phyloP scores from a whole-genome alignment of 345 rosid species.

The Draba incana region DNA sequence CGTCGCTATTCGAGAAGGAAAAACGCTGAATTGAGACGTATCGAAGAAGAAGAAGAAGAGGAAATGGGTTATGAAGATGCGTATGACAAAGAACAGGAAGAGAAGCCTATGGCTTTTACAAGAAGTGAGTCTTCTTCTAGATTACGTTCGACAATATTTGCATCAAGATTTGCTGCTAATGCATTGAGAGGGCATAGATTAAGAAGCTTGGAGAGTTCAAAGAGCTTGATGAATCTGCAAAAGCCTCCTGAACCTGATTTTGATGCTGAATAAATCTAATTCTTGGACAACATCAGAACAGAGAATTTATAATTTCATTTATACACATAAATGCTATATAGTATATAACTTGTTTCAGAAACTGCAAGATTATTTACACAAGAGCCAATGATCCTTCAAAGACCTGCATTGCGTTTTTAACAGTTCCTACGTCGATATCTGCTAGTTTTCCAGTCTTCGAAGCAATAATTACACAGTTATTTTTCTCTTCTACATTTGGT shows the following conservation, averaged over 20 bases:
- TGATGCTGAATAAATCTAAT: slow-evolving; percentile 28
- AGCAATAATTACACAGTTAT: slow-evolving; percentile 52
- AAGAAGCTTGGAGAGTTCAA: slow-evolving; percentile 37
- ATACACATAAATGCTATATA: slow-evolving; percentile 30
- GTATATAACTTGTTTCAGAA: slow-evolving; percentile 24
- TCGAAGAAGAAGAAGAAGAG: slow-evolving; percentile 55
- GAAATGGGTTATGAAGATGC: slow-evolving; percentile 57
- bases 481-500: slow-evolving; percentile 72
- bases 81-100: slow-evolving; percentile 41
- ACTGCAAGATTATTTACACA: slow-evolving; percentile 45
- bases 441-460: slow-evolving; percentile 72
- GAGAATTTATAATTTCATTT: slow-evolving; percentile 23
- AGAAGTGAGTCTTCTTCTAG: slow-evolving; percentile 39
- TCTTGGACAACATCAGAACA: slow-evolving; percentile 24
- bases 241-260: slow-evolving; percentile 92
- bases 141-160: slow-evolving; percentile 68
- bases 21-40: slow-evolving; percentile 54
- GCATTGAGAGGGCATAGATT: slow-evolving; percentile 57
- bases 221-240: slow-evolving; percentile 56
- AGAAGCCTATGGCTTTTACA: slow-evolving; percentile 38
- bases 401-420: slow-evolving; percentile 63
- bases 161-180: slow-evolving; percentile 79
- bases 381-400: slow-evolving; percentile 72
- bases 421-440: slow-evolving; percentile 63
- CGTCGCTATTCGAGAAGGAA: slow-evolving; percentile 65